Evolutionary conservation across 257 asterid genomes (phyloP).

Genomic region (Solanum lycopersicoides): DNA sequence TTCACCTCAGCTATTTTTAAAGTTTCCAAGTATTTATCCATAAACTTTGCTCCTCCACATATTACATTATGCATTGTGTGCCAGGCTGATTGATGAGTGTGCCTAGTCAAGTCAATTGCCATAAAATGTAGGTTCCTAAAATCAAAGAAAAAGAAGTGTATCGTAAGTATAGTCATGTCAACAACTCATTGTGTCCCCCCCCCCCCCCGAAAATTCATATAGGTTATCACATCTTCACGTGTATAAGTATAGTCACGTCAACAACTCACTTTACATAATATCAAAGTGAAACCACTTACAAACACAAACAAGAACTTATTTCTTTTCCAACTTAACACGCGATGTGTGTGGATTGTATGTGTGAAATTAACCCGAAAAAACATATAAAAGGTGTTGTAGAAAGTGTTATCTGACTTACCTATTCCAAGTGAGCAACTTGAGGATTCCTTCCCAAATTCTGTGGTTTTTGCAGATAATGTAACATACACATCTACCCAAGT

Average conservation of each 20-base stretch:
- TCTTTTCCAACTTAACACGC: not conserved
- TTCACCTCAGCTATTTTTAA: constrained; percentile 27
- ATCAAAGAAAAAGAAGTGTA: not conserved
- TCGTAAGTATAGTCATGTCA: not conserved
- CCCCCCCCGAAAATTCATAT: not conserved
- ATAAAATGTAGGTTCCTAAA: constrained; percentile 43
- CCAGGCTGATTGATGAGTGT: constrained; percentile 90
- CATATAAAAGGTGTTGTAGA: not conserved
- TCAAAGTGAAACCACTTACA: not conserved
- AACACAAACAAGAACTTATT: not conserved
- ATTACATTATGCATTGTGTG: constrained; percentile 77
- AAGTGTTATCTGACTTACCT: constrained; percentile 20
- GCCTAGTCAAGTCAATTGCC: constrained; percentile 39
- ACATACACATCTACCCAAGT: constrained; percentile 67
- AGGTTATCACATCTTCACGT: not conserved
- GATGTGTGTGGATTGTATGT: not conserved
- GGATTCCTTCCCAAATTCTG: constrained; percentile 50
- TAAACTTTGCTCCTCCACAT: constrained; percentile 58
- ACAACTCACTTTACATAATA: not conserved
- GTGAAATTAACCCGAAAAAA: not conserved
- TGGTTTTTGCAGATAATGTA: constrained; percentile 63
- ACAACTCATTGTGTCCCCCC: not conserved
- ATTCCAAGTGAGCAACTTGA: constrained; percentile 36
- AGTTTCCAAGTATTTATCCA: constrained; percentile 48
- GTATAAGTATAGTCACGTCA: not conserved